Evolutionary conservation across 2,329 filamentous ascomycete species (phyloP).

Genomic region (Stenocarpella maydis): DNA sequence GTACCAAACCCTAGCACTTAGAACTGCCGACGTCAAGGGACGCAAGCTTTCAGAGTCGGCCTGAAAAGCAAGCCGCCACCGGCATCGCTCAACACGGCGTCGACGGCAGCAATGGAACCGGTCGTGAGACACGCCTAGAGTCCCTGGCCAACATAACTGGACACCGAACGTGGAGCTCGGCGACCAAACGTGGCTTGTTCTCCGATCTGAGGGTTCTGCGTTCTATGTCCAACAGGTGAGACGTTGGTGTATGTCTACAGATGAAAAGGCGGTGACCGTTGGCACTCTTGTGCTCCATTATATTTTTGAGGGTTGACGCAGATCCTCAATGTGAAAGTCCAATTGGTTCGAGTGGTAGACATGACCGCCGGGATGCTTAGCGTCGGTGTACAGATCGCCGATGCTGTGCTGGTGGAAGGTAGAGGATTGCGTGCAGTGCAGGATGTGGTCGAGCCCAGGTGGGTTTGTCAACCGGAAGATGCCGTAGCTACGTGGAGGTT

Average conservation of each 20-base stretch:
- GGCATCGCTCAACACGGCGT: not conserved
- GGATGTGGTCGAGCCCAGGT: slow-evolving; percentile 84
- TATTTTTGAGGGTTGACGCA: slow-evolving; percentile 50
- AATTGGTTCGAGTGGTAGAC: slow-evolving; percentile 73
- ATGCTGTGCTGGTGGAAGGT: slow-evolving; percentile 81
- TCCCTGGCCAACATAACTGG: not conserved
- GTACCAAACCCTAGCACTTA: not conserved
- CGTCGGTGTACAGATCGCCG: slow-evolving; percentile 80
- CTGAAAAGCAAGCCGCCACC: not conserved
- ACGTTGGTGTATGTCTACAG: not conserved
- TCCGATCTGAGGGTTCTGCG: not conserved
- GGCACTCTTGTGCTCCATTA: not conserved
- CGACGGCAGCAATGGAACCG: not conserved
- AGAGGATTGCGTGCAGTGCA: slow-evolving; percentile 78
- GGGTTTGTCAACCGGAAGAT: slow-evolving; percentile 94
- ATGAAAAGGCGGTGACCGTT: not conserved
- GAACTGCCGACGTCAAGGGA: not conserved
- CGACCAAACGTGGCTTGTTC: not conserved
- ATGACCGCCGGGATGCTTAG: slow-evolving; percentile 71
- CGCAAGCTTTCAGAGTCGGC: not conserved
- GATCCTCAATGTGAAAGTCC: slow-evolving; percentile 65
- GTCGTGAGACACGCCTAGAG: not conserved
- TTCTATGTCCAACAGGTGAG: not conserved
- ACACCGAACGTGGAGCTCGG: not conserved
- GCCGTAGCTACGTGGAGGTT: slow-evolving; percentile 69